Percentiles rank a stretch among this genome's conserved stretches.
These are phyloP conservation scores for Rhynchosporium secalis DNA, from an alignment of 2,329 filamentous ascomycete genomes.

Conservation along the genomic window DNA sequence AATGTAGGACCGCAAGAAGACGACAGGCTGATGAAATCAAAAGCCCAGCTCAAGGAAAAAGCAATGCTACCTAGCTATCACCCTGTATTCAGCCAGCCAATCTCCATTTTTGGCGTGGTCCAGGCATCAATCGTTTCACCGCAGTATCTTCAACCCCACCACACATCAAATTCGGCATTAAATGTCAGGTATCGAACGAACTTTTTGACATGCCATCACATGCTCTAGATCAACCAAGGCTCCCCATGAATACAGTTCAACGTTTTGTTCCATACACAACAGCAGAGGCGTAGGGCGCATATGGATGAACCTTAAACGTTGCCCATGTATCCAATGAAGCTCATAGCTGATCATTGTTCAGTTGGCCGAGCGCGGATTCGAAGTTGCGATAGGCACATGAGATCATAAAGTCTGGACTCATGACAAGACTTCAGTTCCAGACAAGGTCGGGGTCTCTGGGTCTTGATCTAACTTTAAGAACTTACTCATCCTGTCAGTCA, in stretches of 20 bases:
- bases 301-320: slow-evolving; percentile 4
- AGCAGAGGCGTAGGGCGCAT: neutral
- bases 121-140: too few species aligned
- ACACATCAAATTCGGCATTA: slow-evolving; percentile 7
- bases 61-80: too few species aligned
- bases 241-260: neutral
- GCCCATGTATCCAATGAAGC: neutral
- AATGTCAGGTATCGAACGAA: neutral
- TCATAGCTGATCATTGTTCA: neutral
- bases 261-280: neutral
- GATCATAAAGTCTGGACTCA: neutral
- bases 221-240: neutral
- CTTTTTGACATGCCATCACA: neutral
- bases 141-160: slow-evolving; percentile 2
- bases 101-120: too few species aligned
- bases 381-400: slow-evolving; percentile 1
- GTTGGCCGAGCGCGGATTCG: neutral
- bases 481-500: neutral
- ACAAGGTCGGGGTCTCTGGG: neutral
- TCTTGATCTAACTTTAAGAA: neutral
- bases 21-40: too few species aligned
- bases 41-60: too few species aligned
- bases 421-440: neutral
- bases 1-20: too few species aligned
- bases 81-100: too few species aligned